Evolutionary conservation across 2,329 filamentous ascomycete species (phyloP), one percentile per base, ranked within the genome.

Genomic region (Colletotrichum sp.): DNA sequence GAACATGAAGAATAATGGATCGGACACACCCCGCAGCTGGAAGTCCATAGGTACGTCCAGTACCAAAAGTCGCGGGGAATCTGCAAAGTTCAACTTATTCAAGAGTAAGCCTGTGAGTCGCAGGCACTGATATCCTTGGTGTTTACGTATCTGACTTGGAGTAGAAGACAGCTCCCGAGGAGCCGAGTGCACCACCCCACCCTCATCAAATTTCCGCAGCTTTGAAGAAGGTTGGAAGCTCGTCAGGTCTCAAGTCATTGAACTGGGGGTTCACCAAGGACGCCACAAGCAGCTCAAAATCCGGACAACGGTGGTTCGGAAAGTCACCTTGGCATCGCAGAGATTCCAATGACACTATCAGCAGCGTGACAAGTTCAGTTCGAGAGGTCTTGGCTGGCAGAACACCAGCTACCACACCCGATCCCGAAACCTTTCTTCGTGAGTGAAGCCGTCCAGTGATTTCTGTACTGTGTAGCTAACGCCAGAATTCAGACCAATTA

Each of bases 341-440:
- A 72, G 78, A 81, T 22, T 88, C 87, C 1, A 80, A 70, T 9
- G 83, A 83, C 5, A 87, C 87, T 1, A 78, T 81, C 27, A 83
- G 78, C 75, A 88, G 83, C 67, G 81, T 84, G n/a, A 82, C 85
- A 12, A 88, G 87, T 76, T 88, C 87, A 5, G 78, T 88, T 11
- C 82, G 83, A 32, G 84, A 86, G 12, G 79, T 87, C 7, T 80
- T 88, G 49, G 82, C 81, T n/a, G 85, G 84, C 19, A 78, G 78
- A 29, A 85, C 84, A 6, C 84, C 84, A 3, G 81, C 82, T 22
- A 77, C 78, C 8, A 84, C 82, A 2, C 83, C 84, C 19, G 71
- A 71, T 4, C 78, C 81, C 8, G 66, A 71, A 11, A 55, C 36
- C 30, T 71, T 67, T 19, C 5, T 59, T 19, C 27, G 74, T 66